Evolutionary conservation across 257 asterid genomes (phyloP).

Genomic region (Eustoma russellianum): DNA sequence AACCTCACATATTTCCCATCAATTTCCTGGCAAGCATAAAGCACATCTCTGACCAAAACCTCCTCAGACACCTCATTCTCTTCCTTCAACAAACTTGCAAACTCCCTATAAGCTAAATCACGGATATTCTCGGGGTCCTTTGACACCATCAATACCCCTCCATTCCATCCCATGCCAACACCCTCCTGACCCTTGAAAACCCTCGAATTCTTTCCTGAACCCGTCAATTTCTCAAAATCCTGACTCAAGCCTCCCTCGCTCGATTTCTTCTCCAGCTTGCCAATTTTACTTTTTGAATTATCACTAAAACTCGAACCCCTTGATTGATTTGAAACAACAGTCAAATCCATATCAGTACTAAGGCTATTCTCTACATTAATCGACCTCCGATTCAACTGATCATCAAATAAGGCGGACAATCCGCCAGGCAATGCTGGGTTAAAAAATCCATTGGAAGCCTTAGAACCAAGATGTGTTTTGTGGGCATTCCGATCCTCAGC

Average conservation of each 20-base stretch:
- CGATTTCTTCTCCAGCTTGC: slow-evolving; percentile 24
- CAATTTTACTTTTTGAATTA: no score
- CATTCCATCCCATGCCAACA: slow-evolving; percentile 47
- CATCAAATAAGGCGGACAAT: slow-evolving; percentile 43
- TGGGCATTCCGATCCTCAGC: slow-evolving; percentile 62
- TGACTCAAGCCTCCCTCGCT: slow-evolving; percentile 27
- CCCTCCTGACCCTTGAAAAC: slow-evolving; percentile 32
- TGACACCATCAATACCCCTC: slow-evolving; percentile 71
- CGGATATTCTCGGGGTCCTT: slow-evolving; percentile 82
- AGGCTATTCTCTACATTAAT: no score
- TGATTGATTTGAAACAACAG: no score
- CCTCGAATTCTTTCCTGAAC: slow-evolving; percentile 30
- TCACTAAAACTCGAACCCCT: no score
- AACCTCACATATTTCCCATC: slow-evolving; percentile 76
- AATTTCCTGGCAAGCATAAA: slow-evolving; percentile 93
- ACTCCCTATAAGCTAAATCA: slow-evolving; percentile 76
- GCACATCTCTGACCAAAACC: slow-evolving; percentile 82
- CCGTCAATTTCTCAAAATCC: slow-evolving; percentile 33
- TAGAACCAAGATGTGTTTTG: slow-evolving; percentile 26
- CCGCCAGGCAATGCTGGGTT: slow-evolving; percentile 73
- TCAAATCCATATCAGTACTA: no score
- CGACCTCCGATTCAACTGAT: no score
- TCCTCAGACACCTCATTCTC: slow-evolving; percentile 83
- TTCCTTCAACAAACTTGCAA: slow-evolving; percentile 57
- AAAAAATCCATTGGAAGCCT: slow-evolving; percentile 41